A percentile compares a stretch with the other conserved stretches of the same genome.
Conservation (phyloP, 331 rosid genomes). For the Quercus lobata region DNA sequence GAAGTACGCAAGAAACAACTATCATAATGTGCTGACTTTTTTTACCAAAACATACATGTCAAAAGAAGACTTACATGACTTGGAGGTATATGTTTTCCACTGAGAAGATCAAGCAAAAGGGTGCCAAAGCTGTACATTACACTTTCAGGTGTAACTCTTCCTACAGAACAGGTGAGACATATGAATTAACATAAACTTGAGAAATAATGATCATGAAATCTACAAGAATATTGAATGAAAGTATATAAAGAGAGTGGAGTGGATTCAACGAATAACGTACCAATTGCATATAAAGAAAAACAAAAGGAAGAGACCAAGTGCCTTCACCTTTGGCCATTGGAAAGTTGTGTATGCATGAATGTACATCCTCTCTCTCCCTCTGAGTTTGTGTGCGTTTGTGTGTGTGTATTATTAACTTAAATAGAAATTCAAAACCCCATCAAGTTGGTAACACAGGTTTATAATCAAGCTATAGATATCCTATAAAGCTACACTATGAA, state of each 20-base stretch:
- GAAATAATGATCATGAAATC: neutral
- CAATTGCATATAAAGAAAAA: neutral
- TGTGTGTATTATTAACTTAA: neutral
- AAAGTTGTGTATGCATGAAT: neutral
- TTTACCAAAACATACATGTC: neutral
- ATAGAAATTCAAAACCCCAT: neutral
- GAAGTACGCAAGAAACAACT: neutral
- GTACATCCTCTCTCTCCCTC: neutral
- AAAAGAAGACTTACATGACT: conserved; percentile 72
- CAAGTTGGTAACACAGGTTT: neutral
- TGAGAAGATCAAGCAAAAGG: conserved; percentile 89
- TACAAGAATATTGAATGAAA: neutral
- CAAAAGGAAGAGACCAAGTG: neutral
- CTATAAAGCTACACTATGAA: neutral
- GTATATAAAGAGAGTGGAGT: neutral
- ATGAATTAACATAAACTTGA: neutral
- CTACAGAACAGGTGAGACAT: conserved; percentile 32
- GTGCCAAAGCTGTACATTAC: conserved; percentile 93
- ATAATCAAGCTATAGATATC: conserved; percentile 10
- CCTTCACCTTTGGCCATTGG: neutral
- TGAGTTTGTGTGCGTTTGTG: neutral
- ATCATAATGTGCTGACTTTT: neutral
- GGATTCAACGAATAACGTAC: neutral
- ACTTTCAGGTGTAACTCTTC: conserved; percentile 88
- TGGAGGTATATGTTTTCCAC: conserved; percentile 99